Percentiles rank a stretch among this genome's conserved stretches.
These are phyloP conservation scores for Pseudocercospora cruenta DNA, from an alignment of 2,329 filamentous ascomycete genomes.

Conservation along the genomic window DNA sequence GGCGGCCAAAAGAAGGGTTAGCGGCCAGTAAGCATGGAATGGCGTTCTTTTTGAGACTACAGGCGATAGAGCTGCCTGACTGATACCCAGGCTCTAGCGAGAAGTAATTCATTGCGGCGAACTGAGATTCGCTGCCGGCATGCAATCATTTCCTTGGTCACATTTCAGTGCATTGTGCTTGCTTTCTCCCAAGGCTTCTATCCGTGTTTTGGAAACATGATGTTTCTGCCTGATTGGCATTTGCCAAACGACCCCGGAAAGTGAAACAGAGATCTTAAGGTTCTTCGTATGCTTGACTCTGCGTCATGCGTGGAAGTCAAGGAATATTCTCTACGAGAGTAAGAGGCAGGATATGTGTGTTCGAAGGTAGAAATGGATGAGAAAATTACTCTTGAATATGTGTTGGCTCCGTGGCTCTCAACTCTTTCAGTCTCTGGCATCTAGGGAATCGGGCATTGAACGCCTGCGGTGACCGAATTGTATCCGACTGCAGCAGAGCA, in stretches of 20 bases:
- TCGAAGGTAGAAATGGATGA: neutral
- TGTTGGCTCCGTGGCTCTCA: neutral
- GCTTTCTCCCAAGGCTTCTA: neutral
- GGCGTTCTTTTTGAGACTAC: slow-evolving; percentile 5
- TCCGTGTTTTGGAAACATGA: too few relatives aligned
- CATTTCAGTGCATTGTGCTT: neutral
- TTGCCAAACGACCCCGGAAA: neutral
- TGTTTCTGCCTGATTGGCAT: too few relatives aligned
- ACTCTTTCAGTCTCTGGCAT: neutral
- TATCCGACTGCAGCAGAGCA: neutral
- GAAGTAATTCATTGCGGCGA: neutral
- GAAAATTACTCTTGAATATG: neutral
- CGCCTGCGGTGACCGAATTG: neutral
- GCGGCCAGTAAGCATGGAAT: neutral
- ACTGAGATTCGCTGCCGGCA: neutral
- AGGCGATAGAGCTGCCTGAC: slow-evolving; percentile 10
- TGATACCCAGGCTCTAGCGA: slow-evolving; percentile 10
- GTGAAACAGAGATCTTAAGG: neutral
- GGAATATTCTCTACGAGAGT: too few relatives aligned
- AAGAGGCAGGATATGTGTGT: neutral
- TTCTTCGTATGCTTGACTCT: neutral
- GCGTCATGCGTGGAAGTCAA: too few relatives aligned
- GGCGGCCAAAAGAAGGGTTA: neutral
- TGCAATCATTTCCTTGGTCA: neutral
- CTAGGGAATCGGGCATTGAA: neutral